A percentile compares a stretch with the other conserved stretches of the same genome.
phyloP scores from a whole-genome alignment of 805 yeast species.

The Myxozyma udenii region DNA sequence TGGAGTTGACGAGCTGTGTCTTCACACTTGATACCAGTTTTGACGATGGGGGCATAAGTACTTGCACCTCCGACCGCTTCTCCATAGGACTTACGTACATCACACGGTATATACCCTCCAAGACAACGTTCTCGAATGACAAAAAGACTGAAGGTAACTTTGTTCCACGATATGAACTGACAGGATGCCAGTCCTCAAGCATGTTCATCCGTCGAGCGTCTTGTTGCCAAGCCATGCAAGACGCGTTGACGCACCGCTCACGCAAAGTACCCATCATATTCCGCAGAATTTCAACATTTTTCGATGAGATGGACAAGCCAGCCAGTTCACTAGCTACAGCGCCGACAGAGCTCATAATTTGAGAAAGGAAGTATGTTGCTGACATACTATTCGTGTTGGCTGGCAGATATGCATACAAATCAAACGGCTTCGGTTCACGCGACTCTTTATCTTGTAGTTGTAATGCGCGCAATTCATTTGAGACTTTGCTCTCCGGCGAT shows the following conservation, averaged over 20 bases:
- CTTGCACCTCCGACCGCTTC: slow-evolving; percentile 20
- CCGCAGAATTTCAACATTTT: slow-evolving; percentile 41
- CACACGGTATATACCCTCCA: slow-evolving; percentile 35
- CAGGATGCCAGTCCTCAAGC: slow-evolving; percentile 43
- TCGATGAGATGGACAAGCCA: slow-evolving; percentile 44
- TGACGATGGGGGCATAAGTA: slow-evolving; percentile 40
- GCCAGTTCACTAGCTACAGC: slow-evolving; percentile 46
- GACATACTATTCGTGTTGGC: slow-evolving; percentile 62
- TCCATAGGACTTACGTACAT: slow-evolving; percentile 28
- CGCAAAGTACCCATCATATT: slow-evolving; percentile 41
- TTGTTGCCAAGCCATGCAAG: slow-evolving; percentile 51
- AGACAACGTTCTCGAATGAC: slow-evolving; percentile 42
- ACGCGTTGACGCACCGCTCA: slow-evolving; percentile 47
- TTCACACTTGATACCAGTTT: slow-evolving; percentile 37
- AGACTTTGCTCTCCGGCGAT: not conserved
- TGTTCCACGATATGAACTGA: slow-evolving; percentile 36
- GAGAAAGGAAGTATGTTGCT: slow-evolving; percentile 51
- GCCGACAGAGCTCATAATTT: slow-evolving; percentile 46
- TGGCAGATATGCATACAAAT: slow-evolving; percentile 54
- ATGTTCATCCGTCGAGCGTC: slow-evolving; percentile 44
- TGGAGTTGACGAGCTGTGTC: slow-evolving; percentile 40
- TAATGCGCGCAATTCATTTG: not conserved
- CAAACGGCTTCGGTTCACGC: slow-evolving; percentile 19
- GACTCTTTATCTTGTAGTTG: not conserved
- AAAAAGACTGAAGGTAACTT: slow-evolving; percentile 42